phyloP scores from a whole-genome alignment of 108 stramenopile species.

The Nitzschia sp. region DNA sequence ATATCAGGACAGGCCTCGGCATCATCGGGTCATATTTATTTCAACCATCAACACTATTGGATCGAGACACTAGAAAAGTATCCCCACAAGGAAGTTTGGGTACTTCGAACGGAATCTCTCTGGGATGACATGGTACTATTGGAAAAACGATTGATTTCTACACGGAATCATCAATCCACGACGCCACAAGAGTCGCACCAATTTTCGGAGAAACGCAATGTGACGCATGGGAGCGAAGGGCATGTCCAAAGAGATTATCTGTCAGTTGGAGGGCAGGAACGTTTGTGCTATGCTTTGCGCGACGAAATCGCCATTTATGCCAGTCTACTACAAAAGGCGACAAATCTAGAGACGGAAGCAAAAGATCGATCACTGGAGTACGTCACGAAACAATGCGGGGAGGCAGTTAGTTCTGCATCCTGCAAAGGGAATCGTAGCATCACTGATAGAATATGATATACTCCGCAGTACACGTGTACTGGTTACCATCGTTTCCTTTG shows the following conservation, averaged over 20 bases:
- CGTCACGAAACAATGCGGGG: not conserved
- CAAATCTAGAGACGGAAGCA: slow-evolving; percentile 7
- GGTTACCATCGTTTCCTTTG: too few species aligned
- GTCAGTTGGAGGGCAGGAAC: not conserved
- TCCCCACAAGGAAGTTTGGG: slow-evolving; percentile 37
- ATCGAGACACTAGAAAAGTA: slow-evolving; percentile 13
- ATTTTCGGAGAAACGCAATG: not conserved
- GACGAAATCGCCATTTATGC: slow-evolving; percentile 22
- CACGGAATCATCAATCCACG: not conserved
- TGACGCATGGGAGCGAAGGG: slow-evolving; percentile 30
- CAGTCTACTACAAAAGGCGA: not conserved
- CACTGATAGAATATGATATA: too few species aligned
- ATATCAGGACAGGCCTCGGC: slow-evolving; percentile 8
- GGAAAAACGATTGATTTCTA: not conserved
- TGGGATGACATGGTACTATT: slow-evolving; percentile 29
- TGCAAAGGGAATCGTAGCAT: too few species aligned
- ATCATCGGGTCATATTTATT: slow-evolving; percentile 18
- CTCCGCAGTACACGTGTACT: too few species aligned
- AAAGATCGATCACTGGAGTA: not conserved
- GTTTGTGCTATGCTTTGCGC: slow-evolving; percentile 18
- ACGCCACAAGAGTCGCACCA: not conserved
- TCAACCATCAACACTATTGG: slow-evolving; percentile 27
- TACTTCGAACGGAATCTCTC: slow-evolving; percentile 42
- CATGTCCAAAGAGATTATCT: not conserved
- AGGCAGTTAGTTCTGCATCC: too few species aligned